Evolutionary conservation across 352 stramenopile genomes (phyloP).

Genomic region (Phytophthora melonis): DNA sequence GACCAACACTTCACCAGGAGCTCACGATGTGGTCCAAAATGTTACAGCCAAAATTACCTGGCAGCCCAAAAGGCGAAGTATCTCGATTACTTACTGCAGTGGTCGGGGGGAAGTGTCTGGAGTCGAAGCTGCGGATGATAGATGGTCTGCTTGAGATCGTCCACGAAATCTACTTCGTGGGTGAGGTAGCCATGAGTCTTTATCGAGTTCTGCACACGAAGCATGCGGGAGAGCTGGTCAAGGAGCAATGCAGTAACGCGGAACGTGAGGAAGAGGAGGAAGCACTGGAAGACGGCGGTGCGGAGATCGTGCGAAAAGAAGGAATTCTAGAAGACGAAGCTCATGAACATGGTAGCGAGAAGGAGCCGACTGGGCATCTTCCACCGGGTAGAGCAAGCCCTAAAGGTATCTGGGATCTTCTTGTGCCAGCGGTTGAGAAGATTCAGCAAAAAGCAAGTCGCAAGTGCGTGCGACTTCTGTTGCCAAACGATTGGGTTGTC

Average conservation of each 20-base stretch:
- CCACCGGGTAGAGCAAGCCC: background rate
- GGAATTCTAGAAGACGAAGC: conserved; percentile 7
- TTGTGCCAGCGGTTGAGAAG: conserved; percentile 56
- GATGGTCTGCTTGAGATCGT: conserved; percentile 69
- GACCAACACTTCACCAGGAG: conserved; percentile 34
- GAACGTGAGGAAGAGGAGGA: conserved; percentile 15
- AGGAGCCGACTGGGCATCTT: background rate
- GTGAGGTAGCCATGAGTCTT: conserved; percentile 65
- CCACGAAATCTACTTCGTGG: conserved; percentile 71
- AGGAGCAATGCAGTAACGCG: background rate
- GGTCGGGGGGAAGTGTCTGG: conserved; percentile 61
- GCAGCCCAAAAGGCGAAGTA: background rate
- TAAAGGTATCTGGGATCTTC: conserved; percentile 41
- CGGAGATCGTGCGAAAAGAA: conserved; percentile 1
- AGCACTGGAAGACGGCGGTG: conserved; percentile 15
- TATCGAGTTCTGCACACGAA: conserved; percentile 58
- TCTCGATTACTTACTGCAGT: conserved; percentile 43
- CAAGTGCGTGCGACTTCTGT: conserved; percentile 58
- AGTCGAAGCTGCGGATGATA: conserved; percentile 71
- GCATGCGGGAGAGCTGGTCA: conserved; percentile 3
- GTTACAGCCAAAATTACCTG: conserved; percentile 33
- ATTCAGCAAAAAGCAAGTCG: conserved; percentile 74
- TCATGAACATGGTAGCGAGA: background rate
- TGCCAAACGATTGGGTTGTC: conserved; percentile 73
- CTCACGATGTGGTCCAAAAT: conserved; percentile 41